A percentile compares a stretch with the other conserved stretches of the same genome.
phyloP scores from a whole-genome alignment of 2,329 filamentous ascomycete genomes.

The Talaromyces sp. region DNA sequence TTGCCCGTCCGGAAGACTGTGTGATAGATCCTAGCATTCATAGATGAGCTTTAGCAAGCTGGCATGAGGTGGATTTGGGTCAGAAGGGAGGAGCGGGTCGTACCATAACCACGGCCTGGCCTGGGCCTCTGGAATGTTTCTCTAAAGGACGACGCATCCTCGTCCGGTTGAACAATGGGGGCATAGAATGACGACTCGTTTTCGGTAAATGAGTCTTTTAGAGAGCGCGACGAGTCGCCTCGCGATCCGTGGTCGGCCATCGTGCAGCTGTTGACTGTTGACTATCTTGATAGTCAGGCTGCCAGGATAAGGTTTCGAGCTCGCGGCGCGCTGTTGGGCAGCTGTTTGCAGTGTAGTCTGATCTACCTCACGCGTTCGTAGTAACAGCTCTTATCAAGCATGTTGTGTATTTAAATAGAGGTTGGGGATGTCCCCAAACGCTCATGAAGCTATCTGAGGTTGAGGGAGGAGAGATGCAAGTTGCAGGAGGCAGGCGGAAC shows the following conservation, averaged over 20 bases:
- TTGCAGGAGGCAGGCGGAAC: neutral
- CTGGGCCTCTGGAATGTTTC: constrained; percentile 15
- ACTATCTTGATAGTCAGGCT: neutral
- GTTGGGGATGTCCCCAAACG: constrained; percentile 13
- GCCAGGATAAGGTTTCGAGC: constrained; percentile 1
- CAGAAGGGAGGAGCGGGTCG: neutral
- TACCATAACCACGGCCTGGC: constrained; percentile 18
- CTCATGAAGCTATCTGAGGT: constrained; percentile 3
- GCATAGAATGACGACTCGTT: constrained; percentile 15
- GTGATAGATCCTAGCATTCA: constrained; percentile 15
- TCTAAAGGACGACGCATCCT: constrained; percentile 14
- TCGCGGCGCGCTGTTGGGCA: neutral
- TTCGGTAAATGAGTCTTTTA: constrained; percentile 4
- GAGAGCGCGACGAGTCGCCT: constrained; percentile 18
- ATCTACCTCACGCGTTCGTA: constrained; percentile 10
- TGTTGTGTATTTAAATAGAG: neutral
- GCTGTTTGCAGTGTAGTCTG: neutral
- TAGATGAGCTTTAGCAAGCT: constrained; percentile 14
- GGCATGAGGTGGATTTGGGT: constrained; percentile 25
- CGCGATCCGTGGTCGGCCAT: constrained; percentile 24
- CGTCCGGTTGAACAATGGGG: constrained; percentile 19
- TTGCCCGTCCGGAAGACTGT: constrained; percentile 1
- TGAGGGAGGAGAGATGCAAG: neutral
- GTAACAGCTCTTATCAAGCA: constrained; percentile 1
- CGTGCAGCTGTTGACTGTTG: neutral